phyloP scores from a whole-genome alignment of 2,329 filamentous ascomycete genomes.

The Colletotrichum aenigma region DNA sequence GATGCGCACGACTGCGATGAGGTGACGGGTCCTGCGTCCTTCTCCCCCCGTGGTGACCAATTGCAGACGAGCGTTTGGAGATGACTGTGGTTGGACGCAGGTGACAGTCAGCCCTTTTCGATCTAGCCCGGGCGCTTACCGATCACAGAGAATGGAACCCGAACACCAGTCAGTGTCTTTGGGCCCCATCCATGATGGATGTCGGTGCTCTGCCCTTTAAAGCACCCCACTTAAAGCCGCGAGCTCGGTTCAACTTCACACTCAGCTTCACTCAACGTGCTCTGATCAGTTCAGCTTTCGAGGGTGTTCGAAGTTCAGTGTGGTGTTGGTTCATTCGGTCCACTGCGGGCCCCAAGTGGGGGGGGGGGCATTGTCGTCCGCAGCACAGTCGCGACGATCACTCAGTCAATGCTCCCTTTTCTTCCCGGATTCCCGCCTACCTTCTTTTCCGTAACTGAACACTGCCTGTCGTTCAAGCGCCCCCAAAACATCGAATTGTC shows the following conservation, averaged over 20 bases:
- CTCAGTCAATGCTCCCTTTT: not conserved
- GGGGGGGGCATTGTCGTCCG: not conserved
- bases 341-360: not conserved
- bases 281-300: not conserved
- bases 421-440: not conserved
- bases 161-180: too few relatives aligned
- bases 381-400: not conserved
- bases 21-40: not conserved
- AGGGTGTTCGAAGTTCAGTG: not conserved
- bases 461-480: not conserved
- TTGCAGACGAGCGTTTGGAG: not conserved
- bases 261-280: not conserved
- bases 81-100: not conserved
- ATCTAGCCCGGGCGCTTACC: constrained; percentile 11
- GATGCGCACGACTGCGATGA: not conserved
- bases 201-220: too few relatives aligned
- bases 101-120: not conserved
- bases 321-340: not conserved
- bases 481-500: not conserved
- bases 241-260: not conserved
- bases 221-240: not conserved
- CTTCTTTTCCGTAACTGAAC: not conserved
- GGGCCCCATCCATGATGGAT: too few relatives aligned
- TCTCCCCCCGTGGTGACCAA: not conserved
- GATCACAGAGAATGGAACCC: not conserved